These are phyloP conservation scores for Adansonia gregorii DNA, from an alignment of 441 rosid genomes.

Conservation along the genomic window DNA sequence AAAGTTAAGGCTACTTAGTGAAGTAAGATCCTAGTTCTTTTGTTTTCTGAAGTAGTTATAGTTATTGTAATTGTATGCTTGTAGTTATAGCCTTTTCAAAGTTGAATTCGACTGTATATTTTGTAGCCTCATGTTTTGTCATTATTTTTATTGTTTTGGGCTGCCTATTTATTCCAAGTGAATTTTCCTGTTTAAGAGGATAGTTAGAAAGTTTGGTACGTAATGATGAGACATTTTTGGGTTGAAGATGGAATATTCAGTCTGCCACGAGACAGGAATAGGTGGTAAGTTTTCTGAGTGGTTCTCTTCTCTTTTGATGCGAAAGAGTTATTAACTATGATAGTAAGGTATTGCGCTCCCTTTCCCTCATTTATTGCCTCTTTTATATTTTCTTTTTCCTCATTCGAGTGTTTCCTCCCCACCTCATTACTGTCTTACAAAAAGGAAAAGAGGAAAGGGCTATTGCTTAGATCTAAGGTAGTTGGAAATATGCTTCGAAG, in stretches of 20 bases:
- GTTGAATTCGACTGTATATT: conserved; percentile 43
- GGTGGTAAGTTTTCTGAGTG: background rate
- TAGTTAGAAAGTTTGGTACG: background rate
- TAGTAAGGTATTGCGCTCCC: background rate
- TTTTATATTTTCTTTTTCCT: background rate
- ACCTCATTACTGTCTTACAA: background rate
- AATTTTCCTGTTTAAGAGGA: conserved; percentile 11
- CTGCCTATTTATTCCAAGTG: conserved; percentile 6
- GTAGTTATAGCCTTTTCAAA: conserved; percentile 38
- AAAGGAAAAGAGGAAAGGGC: background rate
- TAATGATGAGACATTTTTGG: background rate
- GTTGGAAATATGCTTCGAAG: background rate
- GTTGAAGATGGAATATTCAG: conserved; percentile 14
- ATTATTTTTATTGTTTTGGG: conserved; percentile 4
- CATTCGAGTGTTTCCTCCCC: background rate
- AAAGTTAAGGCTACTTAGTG: conserved; percentile 80
- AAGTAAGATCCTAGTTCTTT: conserved; percentile 43
- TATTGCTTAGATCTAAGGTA: background rate
- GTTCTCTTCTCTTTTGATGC: background rate
- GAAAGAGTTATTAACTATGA: background rate
- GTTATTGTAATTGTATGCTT: conserved; percentile 36
- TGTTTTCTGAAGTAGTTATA: conserved; percentile 34
- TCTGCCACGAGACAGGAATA: background rate
- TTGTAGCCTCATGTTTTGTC: conserved; percentile 34
- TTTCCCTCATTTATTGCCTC: background rate